Conservation (phyloP, 2,329 filamentous ascomycete genomes). For the Sodiomyces alkalinus region DNA sequence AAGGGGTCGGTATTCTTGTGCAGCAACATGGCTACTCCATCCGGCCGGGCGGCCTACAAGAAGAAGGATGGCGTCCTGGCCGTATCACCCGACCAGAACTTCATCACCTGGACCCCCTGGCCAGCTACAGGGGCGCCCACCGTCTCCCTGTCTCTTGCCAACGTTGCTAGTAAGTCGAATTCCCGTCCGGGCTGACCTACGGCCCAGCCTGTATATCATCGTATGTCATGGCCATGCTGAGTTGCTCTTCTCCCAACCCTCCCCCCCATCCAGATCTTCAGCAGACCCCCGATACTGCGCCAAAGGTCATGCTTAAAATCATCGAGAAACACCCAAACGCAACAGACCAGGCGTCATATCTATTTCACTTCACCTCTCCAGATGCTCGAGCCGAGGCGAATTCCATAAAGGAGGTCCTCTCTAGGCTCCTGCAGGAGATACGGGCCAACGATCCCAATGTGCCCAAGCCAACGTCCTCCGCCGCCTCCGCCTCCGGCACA, state of each 20-base stretch:
- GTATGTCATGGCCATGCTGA: not conserved
- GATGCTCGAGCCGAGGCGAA: slow-evolving; percentile 75
- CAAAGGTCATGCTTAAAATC: slow-evolving; percentile 90
- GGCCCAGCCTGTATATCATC: not conserved
- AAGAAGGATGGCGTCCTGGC: slow-evolving; percentile 85
- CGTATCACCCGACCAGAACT: slow-evolving; percentile 56
- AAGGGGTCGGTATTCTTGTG: no score
- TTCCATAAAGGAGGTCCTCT: slow-evolving; percentile 67
- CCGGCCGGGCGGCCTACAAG: slow-evolving; percentile 67
- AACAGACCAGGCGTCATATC: slow-evolving; percentile 51
- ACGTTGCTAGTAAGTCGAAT: slow-evolving; percentile 71
- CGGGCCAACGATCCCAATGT: slow-evolving; percentile 41
- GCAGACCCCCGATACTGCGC: slow-evolving; percentile 74
- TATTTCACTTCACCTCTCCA: slow-evolving; percentile 78
- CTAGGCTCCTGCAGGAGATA: slow-evolving; percentile 55
- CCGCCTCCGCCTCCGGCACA: no score
- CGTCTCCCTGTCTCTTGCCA: slow-evolving; percentile 55
- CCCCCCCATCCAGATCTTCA: slow-evolving; percentile 54
- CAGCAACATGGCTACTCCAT: slow-evolving; percentile 48
- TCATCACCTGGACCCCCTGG: slow-evolving; percentile 68
- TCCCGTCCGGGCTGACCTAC: no score
- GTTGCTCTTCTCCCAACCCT: not conserved
- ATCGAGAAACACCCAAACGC: slow-evolving; percentile 53
- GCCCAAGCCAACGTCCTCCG: slow-evolving; percentile 28
- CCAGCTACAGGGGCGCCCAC: slow-evolving; percentile 45